phyloP scores from a whole-genome alignment of 768 basidiomycete species.

The Phlegmacium glaucopus region DNA sequence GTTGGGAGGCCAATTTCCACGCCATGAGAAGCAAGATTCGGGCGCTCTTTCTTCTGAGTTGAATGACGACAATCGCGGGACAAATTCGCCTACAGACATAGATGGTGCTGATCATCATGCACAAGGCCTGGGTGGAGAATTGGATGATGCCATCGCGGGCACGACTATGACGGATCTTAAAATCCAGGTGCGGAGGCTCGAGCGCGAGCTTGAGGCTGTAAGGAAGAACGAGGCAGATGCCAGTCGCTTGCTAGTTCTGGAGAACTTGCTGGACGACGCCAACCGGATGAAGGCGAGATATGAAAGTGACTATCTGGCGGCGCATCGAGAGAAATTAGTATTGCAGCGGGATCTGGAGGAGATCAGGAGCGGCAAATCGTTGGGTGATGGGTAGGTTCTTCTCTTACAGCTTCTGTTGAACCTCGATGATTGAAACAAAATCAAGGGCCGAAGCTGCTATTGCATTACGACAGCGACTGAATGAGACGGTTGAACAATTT shows the following conservation, averaged over 20 bases:
- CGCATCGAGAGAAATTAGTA: constrained; percentile 79
- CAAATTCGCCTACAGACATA: constrained; percentile 31
- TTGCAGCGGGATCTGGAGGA: constrained; percentile 83
- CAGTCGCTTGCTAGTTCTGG: constrained; percentile 77
- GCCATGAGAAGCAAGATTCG: constrained; percentile 12
- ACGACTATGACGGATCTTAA: constrained; percentile 92
- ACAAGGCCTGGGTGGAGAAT: constrained; percentile 75
- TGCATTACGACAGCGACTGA: constrained; percentile 81
- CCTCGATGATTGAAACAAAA: neutral
- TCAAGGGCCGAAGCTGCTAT: constrained; percentile 80
- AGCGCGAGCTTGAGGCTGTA: constrained; percentile 75
- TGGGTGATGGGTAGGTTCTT: constrained; percentile 70
- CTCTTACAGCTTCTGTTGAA: constrained; percentile 1
- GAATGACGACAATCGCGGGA: constrained; percentile 17
- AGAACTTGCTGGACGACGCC: constrained; percentile 89
- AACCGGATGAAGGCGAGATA: constrained; percentile 88
- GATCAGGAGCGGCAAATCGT: constrained; percentile 80
- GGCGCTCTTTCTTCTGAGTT: constrained; percentile 21
- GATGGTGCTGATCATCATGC: constrained; percentile 46
- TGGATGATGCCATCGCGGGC: constrained; percentile 82
- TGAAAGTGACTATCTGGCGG: constrained; percentile 81
- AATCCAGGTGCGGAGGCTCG: constrained; percentile 76
- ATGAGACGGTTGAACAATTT: constrained; percentile 82
- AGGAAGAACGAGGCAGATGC: constrained; percentile 74
- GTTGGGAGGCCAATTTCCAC: constrained; percentile 15